Conservation (phyloP, 139 green algal genomes). For the Desmodesmus armatus region DNA sequence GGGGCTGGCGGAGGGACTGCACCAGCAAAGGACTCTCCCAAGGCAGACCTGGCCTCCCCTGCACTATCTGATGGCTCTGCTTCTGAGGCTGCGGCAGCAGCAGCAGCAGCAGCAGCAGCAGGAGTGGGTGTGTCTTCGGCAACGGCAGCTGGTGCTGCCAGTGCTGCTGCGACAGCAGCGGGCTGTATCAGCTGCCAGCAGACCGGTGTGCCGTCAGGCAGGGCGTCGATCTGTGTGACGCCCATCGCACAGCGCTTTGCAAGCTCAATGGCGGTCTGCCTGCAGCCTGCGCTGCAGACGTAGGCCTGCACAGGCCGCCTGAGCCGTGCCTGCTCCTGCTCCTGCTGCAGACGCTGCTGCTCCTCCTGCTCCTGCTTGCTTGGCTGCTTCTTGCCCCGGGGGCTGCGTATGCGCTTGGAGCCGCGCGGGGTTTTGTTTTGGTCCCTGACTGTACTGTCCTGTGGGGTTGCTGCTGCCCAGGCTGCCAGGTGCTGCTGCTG, state of each 20-base stretch:
- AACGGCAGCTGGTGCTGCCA: slow-evolving; percentile 26
- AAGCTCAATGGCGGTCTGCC: background rate
- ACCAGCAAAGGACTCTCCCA: background rate
- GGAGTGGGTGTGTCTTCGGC: slow-evolving; percentile 1
- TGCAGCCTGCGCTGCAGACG: slow-evolving; percentile 20
- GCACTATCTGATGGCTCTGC: no score
- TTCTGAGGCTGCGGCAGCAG: background rate
- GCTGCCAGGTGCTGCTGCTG: background rate
- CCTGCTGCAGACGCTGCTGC: background rate
- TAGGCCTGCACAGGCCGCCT: background rate
- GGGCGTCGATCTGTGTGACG: slow-evolving; percentile 30
- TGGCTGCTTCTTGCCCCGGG: background rate
- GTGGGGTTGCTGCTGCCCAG: background rate
- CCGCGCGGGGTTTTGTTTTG: no score
- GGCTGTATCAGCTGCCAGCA: slow-evolving; percentile 42
- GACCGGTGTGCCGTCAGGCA: slow-evolving; percentile 31
- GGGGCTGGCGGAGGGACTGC: slow-evolving; percentile 1
- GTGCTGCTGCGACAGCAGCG: slow-evolving; percentile 40
- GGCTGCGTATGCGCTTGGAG: no score
- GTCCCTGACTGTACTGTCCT: background rate
- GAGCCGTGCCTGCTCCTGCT: background rate
- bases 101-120: background rate
- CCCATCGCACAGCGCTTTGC: slow-evolving; percentile 23
- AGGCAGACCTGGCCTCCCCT: no score
- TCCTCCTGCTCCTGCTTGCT: slow-evolving; percentile 9